Percentiles rank a stretch among this genome's conserved stretches.
These are phyloP conservation scores for Melaleuca quinquenervia DNA, from an alignment of 345 rosid species.

Conservation along the genomic window DNA sequence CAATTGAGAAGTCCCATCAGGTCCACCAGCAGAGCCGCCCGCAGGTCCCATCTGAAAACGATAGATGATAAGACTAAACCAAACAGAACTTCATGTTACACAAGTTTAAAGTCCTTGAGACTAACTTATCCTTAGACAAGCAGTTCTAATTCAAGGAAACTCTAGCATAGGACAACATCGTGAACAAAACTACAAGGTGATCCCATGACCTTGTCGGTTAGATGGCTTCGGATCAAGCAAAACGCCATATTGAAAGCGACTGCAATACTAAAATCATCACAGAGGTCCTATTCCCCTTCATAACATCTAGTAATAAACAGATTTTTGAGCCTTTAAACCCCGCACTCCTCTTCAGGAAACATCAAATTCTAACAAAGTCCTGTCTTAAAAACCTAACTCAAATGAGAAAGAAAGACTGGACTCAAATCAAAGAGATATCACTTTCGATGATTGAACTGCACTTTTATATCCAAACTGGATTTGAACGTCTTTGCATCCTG, in stretches of 20 bases:
- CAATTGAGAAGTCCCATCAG: conserved; percentile 55
- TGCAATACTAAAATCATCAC: background rate
- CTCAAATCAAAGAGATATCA: too few relatives aligned
- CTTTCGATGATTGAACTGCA: too few relatives aligned
- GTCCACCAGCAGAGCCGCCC: conserved; percentile 52
- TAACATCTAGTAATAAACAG: background rate
- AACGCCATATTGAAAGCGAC: background rate
- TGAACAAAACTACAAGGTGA: background rate
- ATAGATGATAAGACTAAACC: background rate
- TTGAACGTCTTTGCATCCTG: too few relatives aligned
- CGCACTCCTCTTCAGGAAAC: background rate
- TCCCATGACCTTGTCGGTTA: background rate
- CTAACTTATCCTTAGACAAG: background rate
- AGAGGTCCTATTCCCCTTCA: background rate
- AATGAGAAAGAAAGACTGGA: too few relatives aligned
- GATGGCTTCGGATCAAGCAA: background rate
- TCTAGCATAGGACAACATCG: background rate
- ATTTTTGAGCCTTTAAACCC: background rate
- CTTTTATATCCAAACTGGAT: too few relatives aligned
- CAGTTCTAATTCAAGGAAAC: background rate
- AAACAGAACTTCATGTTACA: background rate
- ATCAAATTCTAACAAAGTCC: background rate
- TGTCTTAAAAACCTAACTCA: too few relatives aligned
- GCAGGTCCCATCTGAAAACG: conserved; percentile 40
- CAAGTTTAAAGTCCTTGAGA: background rate